Percentiles rank a stretch among this genome's conserved stretches.
phyloP scores from a whole-genome alignment of 371 early-diverging fungal genomes.

The Syncephalastrum contaminatum region DNA sequence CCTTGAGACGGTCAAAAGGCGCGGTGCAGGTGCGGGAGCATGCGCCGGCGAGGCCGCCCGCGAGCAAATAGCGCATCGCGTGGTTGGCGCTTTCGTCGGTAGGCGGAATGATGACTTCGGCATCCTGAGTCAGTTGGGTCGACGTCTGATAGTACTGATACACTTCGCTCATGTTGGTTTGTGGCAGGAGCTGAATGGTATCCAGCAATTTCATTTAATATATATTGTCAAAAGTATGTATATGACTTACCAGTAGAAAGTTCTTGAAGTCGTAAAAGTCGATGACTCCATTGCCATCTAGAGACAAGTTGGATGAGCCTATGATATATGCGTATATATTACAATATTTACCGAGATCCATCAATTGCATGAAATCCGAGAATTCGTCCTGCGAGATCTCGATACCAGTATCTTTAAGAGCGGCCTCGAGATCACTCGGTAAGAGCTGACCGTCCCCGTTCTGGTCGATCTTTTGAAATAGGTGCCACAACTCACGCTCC shows the following conservation, averaged over 20 bases:
- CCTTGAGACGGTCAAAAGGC: slow-evolving; percentile 76
- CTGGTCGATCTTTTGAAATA: slow-evolving; percentile 62
- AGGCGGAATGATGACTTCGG: slow-evolving; percentile 65
- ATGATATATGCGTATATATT: not conserved
- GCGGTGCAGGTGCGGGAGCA: slow-evolving; percentile 77
- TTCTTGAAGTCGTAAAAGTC: slow-evolving; percentile 71
- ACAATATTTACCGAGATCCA: slow-evolving; percentile 48
- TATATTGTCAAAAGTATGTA: not conserved
- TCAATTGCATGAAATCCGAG: slow-evolving; percentile 51
- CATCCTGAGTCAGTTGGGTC: slow-evolving; percentile 64
- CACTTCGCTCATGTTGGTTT: slow-evolving; percentile 56
- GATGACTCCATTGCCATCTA: slow-evolving; percentile 61
- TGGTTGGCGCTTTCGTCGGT: slow-evolving; percentile 46
- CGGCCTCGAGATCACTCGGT: slow-evolving; percentile 47
- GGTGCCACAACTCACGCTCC: slow-evolving; percentile 59
- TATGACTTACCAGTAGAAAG: slow-evolving; percentile 58
- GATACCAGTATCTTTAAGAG: slow-evolving; percentile 58
- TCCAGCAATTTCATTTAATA: not conserved
- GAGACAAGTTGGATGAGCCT: not conserved
- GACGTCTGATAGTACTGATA: slow-evolving; percentile 65
- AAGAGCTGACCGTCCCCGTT: slow-evolving; percentile 59
- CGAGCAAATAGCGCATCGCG: slow-evolving; percentile 64
- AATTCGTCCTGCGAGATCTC: slow-evolving; percentile 59
- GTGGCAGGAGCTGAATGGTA: slow-evolving; percentile 19
- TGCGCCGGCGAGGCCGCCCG: slow-evolving; percentile 80